A percentile compares a stretch with the other conserved stretches of the same genome.
These are phyloP conservation scores for Boletus sp. DNA, from an alignment of 768 basidiomycete genomes.

Conservation along the genomic window DNA sequence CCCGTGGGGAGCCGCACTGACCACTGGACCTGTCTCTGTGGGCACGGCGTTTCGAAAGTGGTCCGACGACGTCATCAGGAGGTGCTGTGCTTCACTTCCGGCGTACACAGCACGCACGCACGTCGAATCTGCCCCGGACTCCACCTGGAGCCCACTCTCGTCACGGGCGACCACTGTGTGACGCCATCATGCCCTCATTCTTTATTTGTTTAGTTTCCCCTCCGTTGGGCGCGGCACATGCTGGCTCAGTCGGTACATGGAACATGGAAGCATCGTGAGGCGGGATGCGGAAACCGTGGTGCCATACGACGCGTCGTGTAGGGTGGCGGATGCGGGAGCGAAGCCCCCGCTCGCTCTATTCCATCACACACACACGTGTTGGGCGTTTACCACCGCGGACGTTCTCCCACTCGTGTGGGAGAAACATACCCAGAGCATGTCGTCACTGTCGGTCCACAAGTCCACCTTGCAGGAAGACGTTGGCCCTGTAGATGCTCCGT, in stretches of 20 bases:
- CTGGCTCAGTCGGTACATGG: background rate
- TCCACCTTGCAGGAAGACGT: background rate
- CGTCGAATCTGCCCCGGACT: constrained; percentile 7
- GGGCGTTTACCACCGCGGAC: constrained; percentile 15
- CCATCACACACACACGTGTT: background rate
- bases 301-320: background rate
- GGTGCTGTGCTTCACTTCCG: background rate
- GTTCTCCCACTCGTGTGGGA: background rate
- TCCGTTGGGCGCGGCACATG: constrained; percentile 8
- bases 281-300: background rate
- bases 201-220: background rate
- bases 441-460: too few relatives aligned
- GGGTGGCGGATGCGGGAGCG: constrained; percentile 14
- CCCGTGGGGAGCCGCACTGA: too few relatives aligned
- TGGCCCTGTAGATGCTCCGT: constrained; percentile 1
- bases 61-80: constrained; percentile 24
- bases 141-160: constrained; percentile 11
- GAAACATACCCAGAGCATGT: too few relatives aligned
- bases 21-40: background rate
- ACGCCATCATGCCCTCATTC: constrained; percentile 6
- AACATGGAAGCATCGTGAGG: background rate
- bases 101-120: background rate
- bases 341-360: background rate
- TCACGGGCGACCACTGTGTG: background rate
- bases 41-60: background rate